Evolutionary conservation across 345 rosid species (phyloP), one percentile per base, ranked within the genome.

Genomic region (Gossypium arboreum): DNA sequence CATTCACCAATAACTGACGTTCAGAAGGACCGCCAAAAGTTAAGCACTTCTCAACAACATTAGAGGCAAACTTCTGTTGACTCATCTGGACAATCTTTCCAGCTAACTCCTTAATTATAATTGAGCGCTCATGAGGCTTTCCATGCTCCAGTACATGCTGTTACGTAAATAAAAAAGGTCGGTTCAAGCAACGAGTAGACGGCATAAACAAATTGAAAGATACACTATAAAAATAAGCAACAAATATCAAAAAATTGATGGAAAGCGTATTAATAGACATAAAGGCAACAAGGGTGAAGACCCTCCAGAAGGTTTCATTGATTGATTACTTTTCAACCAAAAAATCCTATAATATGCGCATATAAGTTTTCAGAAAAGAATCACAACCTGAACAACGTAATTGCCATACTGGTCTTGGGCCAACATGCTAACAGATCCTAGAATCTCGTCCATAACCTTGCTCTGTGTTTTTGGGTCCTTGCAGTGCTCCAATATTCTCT

Each of bases 81-180:
- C 61, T 57, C 29, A 88, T 85, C 81, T 88, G 85, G 68, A 88
- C 92, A 41, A 88, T 86, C 76, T 86, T 85, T 52, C 92, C 92
- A 11, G 92, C 88, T 77, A 88, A 79, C 73, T 86, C 90, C 75
- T 85, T 82, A 27, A 86, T 85, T 39, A 86, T 83, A 12, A 85
- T 69, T 24, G 91, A 79, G 2, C 91, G 87, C 69, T 91, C 97
- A 44, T 86, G 84, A 47, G 93, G 86, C 69, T 86, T 86, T 68
- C 91, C 93, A 61, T 85, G 89, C 91, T 88, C 88, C 76, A 89
- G 84, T 1, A 88, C 89, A 80, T 88, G 92, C 93, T 89, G 86
- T 81, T 7, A 73, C 58, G 43, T 39, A 20, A 71, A 12, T 44
- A 62, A 58, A 80, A 34, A 56, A 39, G 15, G 29, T 48, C 39